Evolutionary conservation across 2,329 filamentous ascomycete genomes (phyloP), one percentile per base, ranked within the genome.

Genomic region (Ceratocystis diversiconidia): DNA sequence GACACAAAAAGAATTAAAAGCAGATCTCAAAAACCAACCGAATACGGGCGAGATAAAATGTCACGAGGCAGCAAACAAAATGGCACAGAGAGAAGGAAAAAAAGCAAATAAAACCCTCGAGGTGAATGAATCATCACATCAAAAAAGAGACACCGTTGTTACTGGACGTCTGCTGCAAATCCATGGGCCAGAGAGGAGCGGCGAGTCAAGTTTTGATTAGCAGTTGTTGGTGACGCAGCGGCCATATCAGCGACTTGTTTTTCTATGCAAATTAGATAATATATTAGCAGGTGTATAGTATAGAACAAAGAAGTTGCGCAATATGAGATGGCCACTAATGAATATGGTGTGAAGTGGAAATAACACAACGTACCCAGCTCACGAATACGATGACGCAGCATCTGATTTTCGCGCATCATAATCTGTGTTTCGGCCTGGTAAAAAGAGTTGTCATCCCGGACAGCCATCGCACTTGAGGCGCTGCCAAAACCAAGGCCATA

Each of bases 381-480:
- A 44, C 86, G 80, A 67, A 91, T 88, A 61, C 89, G 80, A 72
- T 86, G 81, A 68, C 86, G 85, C 63, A 92, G 77, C 88, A 92
- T 91, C 74, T 92, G 88, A 70, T 92, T 92, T 76, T 92, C 89
- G 30, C 89, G 80, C 25, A 85, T 82, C 70, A 92, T 75, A 76
- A 84, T 90, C 74, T 90, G 87, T 1, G 88, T 90, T 75, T 92
- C 89, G 3, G 88, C 88, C 73, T 91, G 88, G 71, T 92, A 92
- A 73, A 90, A 91, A 0, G 86, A 85, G 69, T 82, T 85, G 73
- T 92, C 88, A 71, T 91, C 88, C 19, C 88, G 79, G 6, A 82
- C 82, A n/a, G 81, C 82, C 1, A 87, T 57, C 2, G 52, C 10
- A 12, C 8, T 22, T 78, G 57, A 57, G 48, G 43, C n/a, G 10